Evolutionary conservation across 305 asterid species (phyloP).

Genomic region (Fraxinus floribunda): DNA sequence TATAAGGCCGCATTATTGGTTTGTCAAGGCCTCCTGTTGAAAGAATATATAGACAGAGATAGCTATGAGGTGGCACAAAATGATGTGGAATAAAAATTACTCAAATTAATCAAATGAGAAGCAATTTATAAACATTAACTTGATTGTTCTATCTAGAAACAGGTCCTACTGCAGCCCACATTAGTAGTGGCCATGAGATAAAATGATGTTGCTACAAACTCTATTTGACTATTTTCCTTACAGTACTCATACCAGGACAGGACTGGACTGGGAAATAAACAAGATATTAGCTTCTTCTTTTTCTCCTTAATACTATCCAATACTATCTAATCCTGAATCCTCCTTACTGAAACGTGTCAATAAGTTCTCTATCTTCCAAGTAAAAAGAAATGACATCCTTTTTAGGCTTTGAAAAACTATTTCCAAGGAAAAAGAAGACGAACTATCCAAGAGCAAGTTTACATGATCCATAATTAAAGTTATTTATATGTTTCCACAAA

Average conservation of each 20-base stretch:
- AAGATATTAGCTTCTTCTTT: not conserved
- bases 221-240: not conserved
- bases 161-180: not conserved
- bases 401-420: not conserved
- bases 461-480: not conserved
- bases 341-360: not conserved
- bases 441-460: not conserved
- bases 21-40: constrained; percentile 79
- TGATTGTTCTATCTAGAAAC: not conserved
- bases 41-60: constrained; percentile 1
- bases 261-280: not conserved
- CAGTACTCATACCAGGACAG: not conserved
- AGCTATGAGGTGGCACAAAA: not conserved
- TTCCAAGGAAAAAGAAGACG: not conserved
- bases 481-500: not conserved
- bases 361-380: not conserved
- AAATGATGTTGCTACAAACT: not conserved
- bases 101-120: not conserved
- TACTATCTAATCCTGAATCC: not conserved
- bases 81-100: not conserved
- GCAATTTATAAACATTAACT: not conserved
- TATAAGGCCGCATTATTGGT: constrained; percentile 58
- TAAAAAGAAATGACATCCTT: not conserved
- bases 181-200: not conserved
- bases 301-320: not conserved